These are phyloP conservation scores for Boletus reticulatus DNA, from an alignment of 768 basidiomycete genomes.

Conservation along the genomic window DNA sequence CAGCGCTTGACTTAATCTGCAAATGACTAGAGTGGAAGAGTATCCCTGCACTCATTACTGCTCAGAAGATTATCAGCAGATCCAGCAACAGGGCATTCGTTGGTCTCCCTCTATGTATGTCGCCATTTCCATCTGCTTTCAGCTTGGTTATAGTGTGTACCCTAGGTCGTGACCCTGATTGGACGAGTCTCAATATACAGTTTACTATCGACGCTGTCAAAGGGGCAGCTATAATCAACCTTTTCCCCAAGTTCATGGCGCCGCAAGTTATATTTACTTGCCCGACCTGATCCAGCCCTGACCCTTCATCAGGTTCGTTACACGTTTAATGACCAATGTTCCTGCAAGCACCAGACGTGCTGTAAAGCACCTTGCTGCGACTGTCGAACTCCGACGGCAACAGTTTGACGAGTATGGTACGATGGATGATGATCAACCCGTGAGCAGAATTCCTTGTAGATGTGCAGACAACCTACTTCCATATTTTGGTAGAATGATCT, in stretches of 20 bases:
- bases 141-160: background rate
- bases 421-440: background rate
- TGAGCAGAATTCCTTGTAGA: background rate
- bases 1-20: background rate
- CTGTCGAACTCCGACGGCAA: constrained; percentile 17
- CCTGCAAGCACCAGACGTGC: constrained; percentile 5
- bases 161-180: constrained; percentile 25
- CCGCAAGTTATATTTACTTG: constrained; percentile 21
- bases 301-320: constrained; percentile 1
- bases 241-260: constrained; percentile 33
- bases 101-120: constrained; percentile 17
- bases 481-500: constrained; percentile 28
- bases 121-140: background rate
- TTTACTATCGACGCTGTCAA: constrained; percentile 20
- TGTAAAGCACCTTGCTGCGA: constrained; percentile 21
- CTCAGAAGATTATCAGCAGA: constrained; percentile 7
- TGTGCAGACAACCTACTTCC: background rate
- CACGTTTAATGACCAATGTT: background rate
- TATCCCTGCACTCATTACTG: background rate
- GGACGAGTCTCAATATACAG: constrained; percentile 27
- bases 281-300: background rate
- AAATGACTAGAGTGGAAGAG: constrained; percentile 13
- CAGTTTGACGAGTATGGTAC: background rate
- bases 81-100: constrained; percentile 8
- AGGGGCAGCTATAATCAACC: constrained; percentile 15